Evolutionary conservation across 345 rosid species (phyloP).

Genomic region (Excoecaria cochinchinensis): DNA sequence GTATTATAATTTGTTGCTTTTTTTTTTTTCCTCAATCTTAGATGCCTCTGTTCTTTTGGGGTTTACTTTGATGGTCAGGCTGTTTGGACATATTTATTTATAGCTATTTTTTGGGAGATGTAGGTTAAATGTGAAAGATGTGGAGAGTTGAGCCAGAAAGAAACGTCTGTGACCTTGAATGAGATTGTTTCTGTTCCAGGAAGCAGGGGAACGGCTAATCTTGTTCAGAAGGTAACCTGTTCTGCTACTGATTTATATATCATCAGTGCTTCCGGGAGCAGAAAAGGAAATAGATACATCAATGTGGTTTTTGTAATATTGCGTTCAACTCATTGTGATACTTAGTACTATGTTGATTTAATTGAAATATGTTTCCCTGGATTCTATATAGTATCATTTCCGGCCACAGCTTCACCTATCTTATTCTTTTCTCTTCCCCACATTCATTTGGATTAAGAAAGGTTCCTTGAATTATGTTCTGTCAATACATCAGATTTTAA

Average conservation of each 20-base stretch:
- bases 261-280: neutral
- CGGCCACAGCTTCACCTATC: neutral
- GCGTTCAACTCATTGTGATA: neutral
- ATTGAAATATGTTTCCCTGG: neutral
- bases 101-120: constrained; percentile 15
- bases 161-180: constrained; percentile 68
- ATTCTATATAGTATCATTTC: neutral
- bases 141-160: constrained; percentile 79
- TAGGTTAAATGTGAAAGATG: constrained; percentile 81
- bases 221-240: constrained; percentile 70
- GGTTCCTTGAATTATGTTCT: too few relatives aligned
- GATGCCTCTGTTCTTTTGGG: neutral
- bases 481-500: too few relatives aligned
- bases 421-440: neutral
- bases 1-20: neutral
- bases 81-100: neutral
- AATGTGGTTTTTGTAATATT: neutral
- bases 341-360: neutral
- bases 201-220: constrained; percentile 67
- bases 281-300: neutral
- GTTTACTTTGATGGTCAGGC: neutral
- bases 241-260: neutral
- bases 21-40: neutral
- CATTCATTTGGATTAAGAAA: neutral
- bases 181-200: constrained; percentile 53